A percentile compares a stretch with the other conserved stretches of the same genome.
phyloP scores from a whole-genome alignment of 345 rosid species.

The Eucalyptus tenuipes region DNA sequence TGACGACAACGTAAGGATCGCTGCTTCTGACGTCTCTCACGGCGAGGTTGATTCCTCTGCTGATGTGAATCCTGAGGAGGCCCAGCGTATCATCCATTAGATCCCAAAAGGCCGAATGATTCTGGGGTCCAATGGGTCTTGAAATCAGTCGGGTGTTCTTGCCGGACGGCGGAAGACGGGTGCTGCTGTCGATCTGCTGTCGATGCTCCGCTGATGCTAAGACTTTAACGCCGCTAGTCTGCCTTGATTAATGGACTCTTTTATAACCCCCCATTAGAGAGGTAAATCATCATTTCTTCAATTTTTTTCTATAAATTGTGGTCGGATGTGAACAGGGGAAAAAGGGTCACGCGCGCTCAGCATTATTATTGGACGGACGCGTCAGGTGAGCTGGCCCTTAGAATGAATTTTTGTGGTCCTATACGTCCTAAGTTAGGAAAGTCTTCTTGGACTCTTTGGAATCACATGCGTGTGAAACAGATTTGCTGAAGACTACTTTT shows the following conservation, averaged over 20 bases:
- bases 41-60: slow-evolving; percentile 69
- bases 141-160: neutral
- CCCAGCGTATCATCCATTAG: slow-evolving; percentile 66
- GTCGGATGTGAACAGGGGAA: neutral
- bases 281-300: neutral
- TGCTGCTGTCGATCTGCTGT: neutral
- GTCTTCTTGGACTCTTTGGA: neutral
- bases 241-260: neutral
- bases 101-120: neutral
- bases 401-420: neutral
- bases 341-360: neutral
- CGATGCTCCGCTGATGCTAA: neutral
- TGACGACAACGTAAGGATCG: neutral
- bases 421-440: rapidly evolving
- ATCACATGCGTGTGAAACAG: neutral
- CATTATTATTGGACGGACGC: neutral
- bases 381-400: neutral
- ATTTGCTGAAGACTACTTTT: neutral
- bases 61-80: slow-evolving; percentile 52
- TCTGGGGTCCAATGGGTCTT: neutral
- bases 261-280: neutral
- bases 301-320: neutral
- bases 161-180: neutral
- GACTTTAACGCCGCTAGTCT: neutral
- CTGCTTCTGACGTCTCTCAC: slow-evolving; percentile 43